Evolutionary conservation across 805 yeast genomes (phyloP).

Genomic region (Saccharomycopsis olivae): DNA sequence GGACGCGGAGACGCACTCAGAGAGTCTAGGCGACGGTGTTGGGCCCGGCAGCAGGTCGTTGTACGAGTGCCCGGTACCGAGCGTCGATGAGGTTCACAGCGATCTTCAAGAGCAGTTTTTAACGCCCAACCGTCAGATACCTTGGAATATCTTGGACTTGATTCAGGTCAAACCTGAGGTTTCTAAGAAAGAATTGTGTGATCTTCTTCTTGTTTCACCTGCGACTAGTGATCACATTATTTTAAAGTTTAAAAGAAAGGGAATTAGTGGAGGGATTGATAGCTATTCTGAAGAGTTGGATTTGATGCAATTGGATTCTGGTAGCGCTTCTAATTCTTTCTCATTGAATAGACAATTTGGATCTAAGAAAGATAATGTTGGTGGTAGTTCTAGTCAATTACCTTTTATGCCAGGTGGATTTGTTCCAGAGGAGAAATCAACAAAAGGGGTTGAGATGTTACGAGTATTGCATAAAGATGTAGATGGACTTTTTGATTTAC

Average conservation of each 20-base stretch:
- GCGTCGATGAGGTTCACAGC: too few species aligned
- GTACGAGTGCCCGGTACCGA: too few species aligned
- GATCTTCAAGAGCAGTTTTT: conserved; percentile 20
- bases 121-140: conserved; percentile 25
- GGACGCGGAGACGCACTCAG: too few species aligned
- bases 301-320: conserved; percentile 30
- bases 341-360: conserved; percentile 62
- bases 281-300: conserved; percentile 56
- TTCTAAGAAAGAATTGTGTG: conserved; percentile 27
- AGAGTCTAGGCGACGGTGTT: too few species aligned
- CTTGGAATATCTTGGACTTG: conserved; percentile 62
- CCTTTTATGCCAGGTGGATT: conserved; percentile 94
- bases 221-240: conserved; percentile 50
- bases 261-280: conserved; percentile 61
- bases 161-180: conserved; percentile 47
- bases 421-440: conserved; percentile 18
- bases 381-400: conserved; percentile 62
- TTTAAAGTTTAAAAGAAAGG: conserved; percentile 59
- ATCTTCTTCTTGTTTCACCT: conserved; percentile 48
- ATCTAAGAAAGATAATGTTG: conserved; percentile 47
- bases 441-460: conserved; percentile 24
- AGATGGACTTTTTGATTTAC: conserved; percentile 69
- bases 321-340: conserved; percentile 58
- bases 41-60: too few species aligned
- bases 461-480: conserved; percentile 50